Evolutionary conservation across 1,284 basidiomycete species (phyloP).

Genomic region (Golubevia pallescens): DNA sequence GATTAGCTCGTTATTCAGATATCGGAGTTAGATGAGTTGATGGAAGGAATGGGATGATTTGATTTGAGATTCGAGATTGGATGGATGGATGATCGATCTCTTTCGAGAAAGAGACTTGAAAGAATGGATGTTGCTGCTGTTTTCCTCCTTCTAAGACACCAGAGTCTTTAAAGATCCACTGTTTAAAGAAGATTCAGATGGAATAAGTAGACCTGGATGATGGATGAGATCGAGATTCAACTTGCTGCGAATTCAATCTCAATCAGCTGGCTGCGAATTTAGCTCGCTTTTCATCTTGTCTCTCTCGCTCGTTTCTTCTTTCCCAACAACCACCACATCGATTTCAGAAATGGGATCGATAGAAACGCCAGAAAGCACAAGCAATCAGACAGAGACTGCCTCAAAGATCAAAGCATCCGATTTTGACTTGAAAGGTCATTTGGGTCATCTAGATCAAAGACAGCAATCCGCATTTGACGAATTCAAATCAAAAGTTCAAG

Average conservation of each 20-base stretch:
- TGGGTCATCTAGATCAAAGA: conserved; percentile 68
- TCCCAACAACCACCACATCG: too few relatives aligned
- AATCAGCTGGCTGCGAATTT: too few relatives aligned
- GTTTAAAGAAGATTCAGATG: too few relatives aligned
- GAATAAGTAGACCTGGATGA: too few relatives aligned
- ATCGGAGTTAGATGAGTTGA: not conserved
- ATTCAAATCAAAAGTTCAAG: conserved; percentile 70
- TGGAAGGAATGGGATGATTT: not conserved
- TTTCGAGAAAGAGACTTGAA: not conserved
- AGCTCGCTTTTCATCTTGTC: too few relatives aligned
- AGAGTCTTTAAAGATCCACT: too few relatives aligned
- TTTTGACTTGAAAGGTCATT: conserved; percentile 67
- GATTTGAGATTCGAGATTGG: too few relatives aligned
- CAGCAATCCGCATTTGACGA: conserved; percentile 68
- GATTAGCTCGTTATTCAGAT: not conserved
- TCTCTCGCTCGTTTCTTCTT: too few relatives aligned
- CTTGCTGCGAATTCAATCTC: too few relatives aligned
- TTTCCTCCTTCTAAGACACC: not conserved
- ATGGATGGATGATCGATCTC: too few relatives aligned
- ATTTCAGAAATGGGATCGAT: too few relatives aligned
- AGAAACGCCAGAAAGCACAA: not conserved
- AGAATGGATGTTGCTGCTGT: not conserved
- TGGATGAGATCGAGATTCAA: too few relatives aligned
- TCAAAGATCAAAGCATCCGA: conserved; percentile 1
- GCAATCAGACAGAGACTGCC: not conserved